Percentiles rank a stretch among this genome's conserved stretches.
These are phyloP conservation scores for Taphrina flavorubra DNA, from an alignment of 1,139 yeast genomes.

Conservation along the genomic window DNA sequence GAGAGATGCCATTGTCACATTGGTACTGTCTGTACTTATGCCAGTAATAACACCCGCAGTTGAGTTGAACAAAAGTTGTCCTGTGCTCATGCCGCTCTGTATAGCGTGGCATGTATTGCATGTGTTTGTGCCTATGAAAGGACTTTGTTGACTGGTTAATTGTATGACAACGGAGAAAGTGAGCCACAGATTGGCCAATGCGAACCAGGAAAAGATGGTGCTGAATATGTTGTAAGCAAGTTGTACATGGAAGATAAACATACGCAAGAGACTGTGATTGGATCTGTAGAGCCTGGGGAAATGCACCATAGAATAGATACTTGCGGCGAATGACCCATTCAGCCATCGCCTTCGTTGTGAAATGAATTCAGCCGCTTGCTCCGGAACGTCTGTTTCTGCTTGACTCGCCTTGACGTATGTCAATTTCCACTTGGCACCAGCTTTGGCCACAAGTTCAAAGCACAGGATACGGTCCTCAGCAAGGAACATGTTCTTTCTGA, in stretches of 20 bases:
- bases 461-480: conserved; percentile 97
- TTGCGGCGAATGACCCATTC: conserved; percentile 97
- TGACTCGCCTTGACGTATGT: conserved; percentile 91
- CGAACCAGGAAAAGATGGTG: conserved; percentile 78
- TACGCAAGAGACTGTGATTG: conserved; percentile 74
- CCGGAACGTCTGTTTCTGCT: conserved; percentile 98
- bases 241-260: conserved; percentile 75
- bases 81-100: conserved; percentile 43
- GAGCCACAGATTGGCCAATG: conserved; percentile 77
- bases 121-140: conserved; percentile 49
- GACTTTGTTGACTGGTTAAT: conserved; percentile 54
- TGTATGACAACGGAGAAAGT: conserved; percentile 65
- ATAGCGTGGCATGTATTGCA: conserved; percentile 51
- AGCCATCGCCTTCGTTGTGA: conserved; percentile 99
- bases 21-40: neutral
- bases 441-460: conserved; percentile 94
- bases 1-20: neutral
- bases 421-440: conserved; percentile 85
- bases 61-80: conserved; percentile 15
- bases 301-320: conserved; percentile 78
- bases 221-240: conserved; percentile 74
- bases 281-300: conserved; percentile 75
- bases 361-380: conserved; percentile 83
- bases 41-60: conserved; percentile 14
- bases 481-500: conserved; percentile 97